Base-by-base conservation (phyloP, 2,329 filamentous ascomycete genomes). In the Fusarium kyushuense region DNA sequence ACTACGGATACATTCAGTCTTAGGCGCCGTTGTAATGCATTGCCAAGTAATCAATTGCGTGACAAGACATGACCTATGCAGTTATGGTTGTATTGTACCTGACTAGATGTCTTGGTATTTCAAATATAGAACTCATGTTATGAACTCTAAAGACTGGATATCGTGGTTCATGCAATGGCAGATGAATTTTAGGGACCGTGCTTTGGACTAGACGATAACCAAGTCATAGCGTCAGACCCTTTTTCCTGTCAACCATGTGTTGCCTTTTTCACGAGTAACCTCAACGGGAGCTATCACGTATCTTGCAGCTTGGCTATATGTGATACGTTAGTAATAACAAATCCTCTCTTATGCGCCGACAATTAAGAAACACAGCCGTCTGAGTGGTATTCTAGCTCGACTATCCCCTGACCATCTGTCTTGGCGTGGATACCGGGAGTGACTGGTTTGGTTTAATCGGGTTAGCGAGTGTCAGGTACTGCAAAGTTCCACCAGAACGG, bases 391-490 rank as follows among this genome's bases (percentile, higher is more conserved):
- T 61, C 1, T 12, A 41, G 19, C 29, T 40, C 35, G 35, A 11
- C 46, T 60, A 29, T n/a, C 45, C 40, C 41, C 58, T 59, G 38
- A 29, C 32, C 27, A 35, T 25, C 29, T 17, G 27, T 13, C 46
- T 61, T 54, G 46, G 45, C 45, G 36, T 43, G 30, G 57, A 56
- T 41, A 36, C 53, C 25, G 8, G 27, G 19, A 17, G 35, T 10
- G 11, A 29, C 19, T 35, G n/a, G 27, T 57, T 57, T 56, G 19
- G 54, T 21, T 30, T 25, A 30, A 42, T 52, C 36, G 23, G 43
- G 25, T 35, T 60, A 59, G 32, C 25, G 21, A 38, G 56, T 61
- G 56, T 61, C 58, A 61, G 58, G 58, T 61, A 46, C 58, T 51
- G 56, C 32, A 61, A n/a, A 54, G 40, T 49, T 41, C 57, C 58